Base-by-base conservation (phyloP, 164 flowering plant species). In the Dillenia suffruticosa region DNA sequence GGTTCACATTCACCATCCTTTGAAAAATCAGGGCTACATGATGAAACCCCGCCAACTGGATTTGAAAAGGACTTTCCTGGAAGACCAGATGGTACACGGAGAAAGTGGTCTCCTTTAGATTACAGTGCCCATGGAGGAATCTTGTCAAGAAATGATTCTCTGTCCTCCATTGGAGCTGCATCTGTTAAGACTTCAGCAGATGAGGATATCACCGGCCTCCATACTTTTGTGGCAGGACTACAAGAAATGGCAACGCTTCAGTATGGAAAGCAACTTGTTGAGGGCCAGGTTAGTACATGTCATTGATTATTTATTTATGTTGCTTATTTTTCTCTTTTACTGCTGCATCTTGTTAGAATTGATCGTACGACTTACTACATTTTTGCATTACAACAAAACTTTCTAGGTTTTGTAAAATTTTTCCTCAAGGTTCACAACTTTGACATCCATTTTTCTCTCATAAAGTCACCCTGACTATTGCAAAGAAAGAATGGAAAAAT, bases 151-250 rank as follows among this genome's bases (percentile, higher is more conserved):
- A 82, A 73, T 72, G 75, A 77, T 61, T 84, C 89, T 22, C 70
- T 53, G 24, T 78, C 81, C 56, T 79, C 84, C 54, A 32, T 65
- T n/a, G 80, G 73, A 22, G 82, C 81, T 61, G 75, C 72, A 22
- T 66, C 61, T 52, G 54, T 70, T 51, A 64, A 65, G 62, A 59
- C 53, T 46, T 59, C 82, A 2, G 72, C 74, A 0, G 87, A 80
- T 64, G 96, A 84, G 54, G 96, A 86, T 72, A 76, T 88, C 61
- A 82, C 94, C 53, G 87, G 92, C 73, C 70, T 90, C 51, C 81
- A 71, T n/a, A 74, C 80, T 62, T 90, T 88, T 75, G 94, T 88
- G 67, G 79, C 86, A 12, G 97, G 87, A 54, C 69, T 92, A 59
- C 88, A 87, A 75, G 87, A 86, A 66, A 84, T 82, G 88, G 94